These are phyloP conservation scores for Coemansia sp. DNA, from an alignment of 192 early-diverging fungal species.

Conservation along the genomic window DNA sequence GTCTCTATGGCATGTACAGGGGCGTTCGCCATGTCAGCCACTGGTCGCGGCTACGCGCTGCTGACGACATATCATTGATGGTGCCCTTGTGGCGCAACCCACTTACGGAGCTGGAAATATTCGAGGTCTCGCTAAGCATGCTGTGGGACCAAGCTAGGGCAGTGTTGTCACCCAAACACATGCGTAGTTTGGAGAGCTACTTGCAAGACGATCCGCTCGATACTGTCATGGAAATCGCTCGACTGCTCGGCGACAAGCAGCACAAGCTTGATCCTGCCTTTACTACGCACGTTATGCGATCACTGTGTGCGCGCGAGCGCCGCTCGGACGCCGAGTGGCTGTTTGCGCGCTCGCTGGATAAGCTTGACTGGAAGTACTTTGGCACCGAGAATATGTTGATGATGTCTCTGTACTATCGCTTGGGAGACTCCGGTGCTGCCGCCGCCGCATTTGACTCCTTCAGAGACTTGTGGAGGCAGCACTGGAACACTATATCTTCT, in stretches of 20 bases:
- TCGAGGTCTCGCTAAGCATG: constrained; percentile 3
- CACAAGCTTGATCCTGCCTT: neutral
- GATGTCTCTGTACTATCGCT: constrained; percentile 46
- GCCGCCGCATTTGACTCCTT: constrained; percentile 18
- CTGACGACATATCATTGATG: neutral
- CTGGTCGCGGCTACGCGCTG: neutral
- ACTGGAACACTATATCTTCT: constrained; percentile 8
- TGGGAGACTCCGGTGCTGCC: constrained; percentile 7
- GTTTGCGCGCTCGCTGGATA: neutral
- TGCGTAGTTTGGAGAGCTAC: neutral
- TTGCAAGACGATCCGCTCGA: constrained; percentile 6
- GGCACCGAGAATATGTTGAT: constrained; percentile 15
- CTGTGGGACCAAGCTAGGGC: neutral
- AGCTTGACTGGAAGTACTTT: constrained; percentile 3
- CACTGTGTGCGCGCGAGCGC: constrained; percentile 26
- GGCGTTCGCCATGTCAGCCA: neutral
- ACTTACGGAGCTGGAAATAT: neutral
- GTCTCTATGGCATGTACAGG: constrained; percentile 1
- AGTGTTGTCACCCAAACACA: neutral
- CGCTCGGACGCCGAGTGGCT: constrained; percentile 22
- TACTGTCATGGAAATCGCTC: constrained; percentile 12
- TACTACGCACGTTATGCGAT: constrained; percentile 7
- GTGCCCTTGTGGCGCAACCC: neutral
- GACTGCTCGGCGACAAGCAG: neutral
- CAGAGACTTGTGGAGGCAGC: constrained; percentile 1